phyloP scores from a whole-genome alignment of 2,329 filamentous ascomycete genomes.

The Macrophomina phaseolina region DNA sequence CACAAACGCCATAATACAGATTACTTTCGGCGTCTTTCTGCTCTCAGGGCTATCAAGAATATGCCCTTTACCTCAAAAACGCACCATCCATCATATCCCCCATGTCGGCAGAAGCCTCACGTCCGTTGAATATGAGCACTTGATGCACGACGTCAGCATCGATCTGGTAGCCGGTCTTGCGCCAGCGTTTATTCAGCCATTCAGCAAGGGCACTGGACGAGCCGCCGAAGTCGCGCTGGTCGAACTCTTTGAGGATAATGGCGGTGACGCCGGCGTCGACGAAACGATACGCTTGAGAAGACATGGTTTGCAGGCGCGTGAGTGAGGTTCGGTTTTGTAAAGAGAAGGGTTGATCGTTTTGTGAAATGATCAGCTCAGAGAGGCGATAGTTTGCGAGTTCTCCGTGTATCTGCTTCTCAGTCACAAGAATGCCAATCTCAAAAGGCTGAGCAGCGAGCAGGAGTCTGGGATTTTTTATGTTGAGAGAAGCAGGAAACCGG shows the following conservation, averaged over 20 bases:
- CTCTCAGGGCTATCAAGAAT: too few species aligned
- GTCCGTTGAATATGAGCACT: neutral
- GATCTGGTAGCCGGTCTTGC: constrained; percentile 26
- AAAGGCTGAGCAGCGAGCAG: neutral
- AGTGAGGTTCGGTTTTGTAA: too few species aligned
- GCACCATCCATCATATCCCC: neutral
- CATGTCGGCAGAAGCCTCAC: neutral
- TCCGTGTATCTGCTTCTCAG: neutral
- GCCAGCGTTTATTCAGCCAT: constrained; percentile 24
- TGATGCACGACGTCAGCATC: neutral
- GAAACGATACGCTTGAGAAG: neutral
- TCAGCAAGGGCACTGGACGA: constrained; percentile 15
- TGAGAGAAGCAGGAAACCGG: neutral
- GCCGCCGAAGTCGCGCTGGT: constrained; percentile 18
- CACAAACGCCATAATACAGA: too few species aligned
- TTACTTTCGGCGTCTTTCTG: too few species aligned
- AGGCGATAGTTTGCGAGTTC: neutral
- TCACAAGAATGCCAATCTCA: neutral
- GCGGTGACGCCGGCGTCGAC: neutral
- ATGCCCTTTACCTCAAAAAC: constrained; percentile 7
- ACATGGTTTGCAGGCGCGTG: neutral
- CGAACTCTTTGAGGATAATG: constrained; percentile 18
- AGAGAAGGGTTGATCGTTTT: too few species aligned
- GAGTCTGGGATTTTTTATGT: neutral
- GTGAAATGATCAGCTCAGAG: neutral